Evolutionary conservation across 768 basidiomycete genomes (phyloP).

Genomic region (Daedalea quercina): DNA sequence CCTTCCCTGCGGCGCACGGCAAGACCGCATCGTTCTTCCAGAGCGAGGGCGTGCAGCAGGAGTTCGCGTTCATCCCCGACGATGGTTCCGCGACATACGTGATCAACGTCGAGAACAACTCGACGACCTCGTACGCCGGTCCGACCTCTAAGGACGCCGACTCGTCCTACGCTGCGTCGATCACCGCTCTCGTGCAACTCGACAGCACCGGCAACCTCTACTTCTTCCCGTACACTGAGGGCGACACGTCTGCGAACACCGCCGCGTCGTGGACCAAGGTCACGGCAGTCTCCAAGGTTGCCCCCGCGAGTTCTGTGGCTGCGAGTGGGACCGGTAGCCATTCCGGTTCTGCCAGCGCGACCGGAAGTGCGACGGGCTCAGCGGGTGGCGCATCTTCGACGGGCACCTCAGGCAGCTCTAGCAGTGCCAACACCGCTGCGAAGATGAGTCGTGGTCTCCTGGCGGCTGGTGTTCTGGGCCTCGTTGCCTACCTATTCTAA

Average conservation of each 20-base stretch:
- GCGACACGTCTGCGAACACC: slow-evolving; percentile 35
- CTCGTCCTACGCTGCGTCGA: slow-evolving; percentile 60
- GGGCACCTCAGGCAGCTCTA: neutral
- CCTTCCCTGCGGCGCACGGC: slow-evolving; percentile 66
- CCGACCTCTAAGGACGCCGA: slow-evolving; percentile 53
- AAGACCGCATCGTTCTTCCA: slow-evolving; percentile 68
- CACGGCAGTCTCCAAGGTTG: slow-evolving; percentile 35
- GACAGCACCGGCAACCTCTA: slow-evolving; percentile 51
- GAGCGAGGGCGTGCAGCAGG: slow-evolving; percentile 50
- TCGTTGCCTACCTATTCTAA: neutral
- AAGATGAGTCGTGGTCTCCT: neutral
- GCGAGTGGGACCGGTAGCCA: neutral
- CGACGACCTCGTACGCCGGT: slow-evolving; percentile 52
- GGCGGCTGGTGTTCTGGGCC: neutral
- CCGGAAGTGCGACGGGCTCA: neutral
- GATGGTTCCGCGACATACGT: slow-evolving; percentile 70
- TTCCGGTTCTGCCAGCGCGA: neutral
- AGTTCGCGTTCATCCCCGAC: slow-evolving; percentile 74
- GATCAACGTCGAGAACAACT: slow-evolving; percentile 67
- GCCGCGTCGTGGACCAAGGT: slow-evolving; percentile 45
- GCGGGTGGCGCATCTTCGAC: neutral
- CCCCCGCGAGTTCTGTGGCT: slow-evolving; percentile 27
- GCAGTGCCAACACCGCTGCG: neutral
- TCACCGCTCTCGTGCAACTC: slow-evolving; percentile 59
- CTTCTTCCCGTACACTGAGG: slow-evolving; percentile 51